Conservation (phyloP, 108 stramenopile species). For the Schizochytrium sp. region DNA sequence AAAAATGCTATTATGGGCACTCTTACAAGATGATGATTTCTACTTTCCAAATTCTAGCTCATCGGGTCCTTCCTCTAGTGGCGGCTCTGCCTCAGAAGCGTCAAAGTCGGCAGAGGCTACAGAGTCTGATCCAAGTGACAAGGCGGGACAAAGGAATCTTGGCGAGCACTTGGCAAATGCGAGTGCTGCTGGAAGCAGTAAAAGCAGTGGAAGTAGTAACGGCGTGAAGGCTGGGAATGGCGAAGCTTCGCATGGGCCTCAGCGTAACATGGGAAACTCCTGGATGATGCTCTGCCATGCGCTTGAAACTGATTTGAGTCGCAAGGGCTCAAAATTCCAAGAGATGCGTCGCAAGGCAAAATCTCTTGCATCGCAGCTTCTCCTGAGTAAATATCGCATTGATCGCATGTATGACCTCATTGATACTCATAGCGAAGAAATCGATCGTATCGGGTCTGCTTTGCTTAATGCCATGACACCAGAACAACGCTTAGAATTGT, state of each 20-base stretch:
- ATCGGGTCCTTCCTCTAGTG: background rate
- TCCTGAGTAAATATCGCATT: background rate
- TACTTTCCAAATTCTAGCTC: background rate
- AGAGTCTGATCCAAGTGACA: background rate
- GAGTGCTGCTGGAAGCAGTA: background rate
- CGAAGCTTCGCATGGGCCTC: background rate
- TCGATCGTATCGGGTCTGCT: background rate
- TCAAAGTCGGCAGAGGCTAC: background rate
- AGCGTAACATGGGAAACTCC: background rate
- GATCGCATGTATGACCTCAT: background rate
- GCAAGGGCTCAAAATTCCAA: background rate
- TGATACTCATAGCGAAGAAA: background rate
- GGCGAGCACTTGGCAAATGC: background rate
- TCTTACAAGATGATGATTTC: constrained; percentile 7
- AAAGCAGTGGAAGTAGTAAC: background rate
- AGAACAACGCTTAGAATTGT: background rate
- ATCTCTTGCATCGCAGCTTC: background rate
- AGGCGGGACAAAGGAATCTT: background rate
- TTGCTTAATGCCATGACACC: background rate
- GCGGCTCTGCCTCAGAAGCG: background rate
- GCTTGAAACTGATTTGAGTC: background rate
- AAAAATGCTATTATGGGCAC: constrained; percentile 30
- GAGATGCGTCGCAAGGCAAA: background rate
- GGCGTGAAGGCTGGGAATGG: background rate
- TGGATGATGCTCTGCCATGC: background rate